Conservation (phyloP, 2,329 filamentous ascomycete species). For the Talaromyces sp. region DNA sequence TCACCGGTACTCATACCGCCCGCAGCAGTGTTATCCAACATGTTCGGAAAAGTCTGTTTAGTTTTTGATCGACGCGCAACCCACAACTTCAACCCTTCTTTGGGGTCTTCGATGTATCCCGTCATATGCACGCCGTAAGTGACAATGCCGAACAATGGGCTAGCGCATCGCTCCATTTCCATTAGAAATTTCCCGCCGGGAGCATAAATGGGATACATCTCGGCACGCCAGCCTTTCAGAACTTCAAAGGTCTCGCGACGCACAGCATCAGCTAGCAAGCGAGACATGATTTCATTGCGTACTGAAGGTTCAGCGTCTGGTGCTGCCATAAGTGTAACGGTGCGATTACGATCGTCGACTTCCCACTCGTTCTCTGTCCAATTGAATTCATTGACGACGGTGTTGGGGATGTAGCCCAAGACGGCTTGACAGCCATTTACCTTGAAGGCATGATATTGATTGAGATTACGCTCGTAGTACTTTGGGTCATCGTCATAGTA, state of each 20-base stretch:
- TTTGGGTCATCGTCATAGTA: constrained; percentile 62
- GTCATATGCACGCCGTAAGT: constrained; percentile 81
- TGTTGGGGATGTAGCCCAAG: constrained; percentile 58
- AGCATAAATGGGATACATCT: constrained; percentile 75
- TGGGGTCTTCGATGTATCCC: constrained; percentile 58
- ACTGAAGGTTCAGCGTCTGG: constrained; percentile 57
- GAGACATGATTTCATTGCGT: constrained; percentile 57
- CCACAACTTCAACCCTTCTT: constrained; percentile 71
- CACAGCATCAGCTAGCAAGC: constrained; percentile 65
- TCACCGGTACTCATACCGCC: constrained; percentile 81
- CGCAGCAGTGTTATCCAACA: constrained; percentile 93
- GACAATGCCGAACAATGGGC: constrained; percentile 69
- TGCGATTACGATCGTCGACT: constrained; percentile 59
- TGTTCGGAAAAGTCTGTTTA: constrained; percentile 86
- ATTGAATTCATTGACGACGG: constrained; percentile 41
- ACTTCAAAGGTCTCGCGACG: constrained; percentile 69
- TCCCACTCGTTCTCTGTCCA: constrained; percentile 57
- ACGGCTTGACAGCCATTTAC: constrained; percentile 62
- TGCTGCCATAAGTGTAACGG: constrained; percentile 59
- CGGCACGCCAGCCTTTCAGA: constrained; percentile 74
- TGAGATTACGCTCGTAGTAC: constrained; percentile 53
- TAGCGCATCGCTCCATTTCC: constrained; percentile 72
- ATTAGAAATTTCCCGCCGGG: constrained; percentile 59
- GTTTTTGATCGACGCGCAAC: constrained; percentile 69
- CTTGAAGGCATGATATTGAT: constrained; percentile 62